These are phyloP conservation scores for Melampsora medusae DNA, from an alignment of 1,284 basidiomycete genomes.

Conservation along the genomic window DNA sequence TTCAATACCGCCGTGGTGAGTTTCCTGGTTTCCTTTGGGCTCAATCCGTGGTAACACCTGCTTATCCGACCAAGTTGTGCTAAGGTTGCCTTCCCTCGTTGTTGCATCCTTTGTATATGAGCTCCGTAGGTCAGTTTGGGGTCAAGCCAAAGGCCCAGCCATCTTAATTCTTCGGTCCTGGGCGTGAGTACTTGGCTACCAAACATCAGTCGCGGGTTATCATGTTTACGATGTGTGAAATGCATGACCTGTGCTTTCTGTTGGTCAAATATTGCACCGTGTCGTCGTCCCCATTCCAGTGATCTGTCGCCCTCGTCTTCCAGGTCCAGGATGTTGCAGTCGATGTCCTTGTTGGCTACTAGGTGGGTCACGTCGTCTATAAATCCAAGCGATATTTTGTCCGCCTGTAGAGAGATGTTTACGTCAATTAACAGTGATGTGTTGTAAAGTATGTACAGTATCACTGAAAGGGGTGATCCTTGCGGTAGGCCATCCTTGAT, in stretches of 20 bases:
- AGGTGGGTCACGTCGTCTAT: conserved; percentile 9
- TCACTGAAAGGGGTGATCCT: conserved; percentile 23
- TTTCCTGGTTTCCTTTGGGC: neutral
- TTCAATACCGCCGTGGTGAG: neutral
- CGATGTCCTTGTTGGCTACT: neutral
- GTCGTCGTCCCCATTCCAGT: neutral
- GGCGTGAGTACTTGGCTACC: neutral
- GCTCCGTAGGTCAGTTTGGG: neutral
- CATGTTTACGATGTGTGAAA: conserved; percentile 4
- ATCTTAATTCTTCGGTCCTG: neutral
- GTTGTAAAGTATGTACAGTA: conserved; percentile 15
- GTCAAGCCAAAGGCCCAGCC: neutral
- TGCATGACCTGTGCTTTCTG: conserved; percentile 10
- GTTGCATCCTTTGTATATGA: neutral
- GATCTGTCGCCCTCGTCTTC: neutral
- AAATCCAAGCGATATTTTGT: neutral
- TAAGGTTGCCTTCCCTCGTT: neutral
- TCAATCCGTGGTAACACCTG: neutral
- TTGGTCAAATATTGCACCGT: conserved; percentile 31
- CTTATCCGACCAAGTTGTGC: neutral
- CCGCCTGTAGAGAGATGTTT: neutral
- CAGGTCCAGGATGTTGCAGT: neutral
- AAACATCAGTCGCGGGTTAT: neutral
- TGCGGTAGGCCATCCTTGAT: neutral
- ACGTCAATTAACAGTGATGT: neutral